Base-by-base conservation (phyloP, 768 basidiomycete species). In the Russula ochroleuca region DNA sequence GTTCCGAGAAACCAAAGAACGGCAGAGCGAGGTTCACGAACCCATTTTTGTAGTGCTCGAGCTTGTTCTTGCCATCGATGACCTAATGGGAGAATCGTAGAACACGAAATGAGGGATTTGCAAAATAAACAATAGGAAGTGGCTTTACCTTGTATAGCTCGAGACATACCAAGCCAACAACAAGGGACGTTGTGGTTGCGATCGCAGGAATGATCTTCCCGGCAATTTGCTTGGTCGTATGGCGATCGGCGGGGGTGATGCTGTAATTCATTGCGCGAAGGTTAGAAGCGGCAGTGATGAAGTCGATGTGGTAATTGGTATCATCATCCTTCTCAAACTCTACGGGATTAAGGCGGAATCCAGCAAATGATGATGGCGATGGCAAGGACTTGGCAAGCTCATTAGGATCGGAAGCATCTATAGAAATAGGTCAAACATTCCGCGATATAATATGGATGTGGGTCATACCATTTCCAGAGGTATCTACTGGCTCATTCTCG, bases 321-420 rank as follows among this genome's bases (percentile, higher is more conserved):
- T 99, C 97, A 70, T 98, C 96, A 71, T 99, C 97, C 78, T 99
- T 99, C 80, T 99, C 97, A 68, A 99, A 99, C 71, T 97, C 94
- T 55, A 95, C 96, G 3, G 96, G 92, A 57, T 80, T 90, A 53
- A 99, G 83, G 59, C 97, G 89, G 78, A 95, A 99, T n/a, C 97
- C 97, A 55, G 89, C 95, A 47, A 99, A 78, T 19, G 92, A 91
- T 2, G 94, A 92, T 0, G 97, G 96, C 19, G 89, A 75, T 25
- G 97, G 97, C 23, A 99, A 78, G 66, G 87, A 81, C 67, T 85
- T 81, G 55, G 83, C 71, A 58, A 92, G 75, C 19, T 82, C 81
- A 8, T 80, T 76, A 8, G 80, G 70, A 54, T 88, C 85, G 4
- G 23, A 23, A 37, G 67, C 11, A 47, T 68, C 67, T 66, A 43